Percentiles rank a stretch among this genome's conserved stretches.
phyloP scores from a whole-genome alignment of 2,329 filamentous ascomycete species.

The Sarocladiaceae sp. region DNA sequence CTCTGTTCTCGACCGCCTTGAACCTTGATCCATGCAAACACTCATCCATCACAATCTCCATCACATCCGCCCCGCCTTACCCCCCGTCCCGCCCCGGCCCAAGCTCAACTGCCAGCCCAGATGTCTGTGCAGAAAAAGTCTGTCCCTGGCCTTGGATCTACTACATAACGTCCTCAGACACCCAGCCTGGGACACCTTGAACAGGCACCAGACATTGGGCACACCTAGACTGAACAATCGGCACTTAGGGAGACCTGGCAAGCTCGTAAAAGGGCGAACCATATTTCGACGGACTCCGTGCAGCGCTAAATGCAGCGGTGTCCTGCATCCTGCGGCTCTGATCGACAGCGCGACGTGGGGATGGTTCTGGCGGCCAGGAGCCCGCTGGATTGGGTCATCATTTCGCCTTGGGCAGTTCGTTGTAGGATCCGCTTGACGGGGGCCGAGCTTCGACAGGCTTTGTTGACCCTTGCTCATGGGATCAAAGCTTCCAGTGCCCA shows the following conservation, averaged over 20 bases:
- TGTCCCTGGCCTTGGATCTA: constrained; percentile 1
- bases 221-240: no score
- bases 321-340: constrained; percentile 3
- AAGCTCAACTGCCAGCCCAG: constrained; percentile 6
- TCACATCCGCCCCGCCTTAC: neutral
- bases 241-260: no score
- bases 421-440: neutral
- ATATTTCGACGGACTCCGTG: neutral
- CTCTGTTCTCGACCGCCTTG: neutral
- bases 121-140: constrained; percentile 7
- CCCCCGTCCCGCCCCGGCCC: neutral
- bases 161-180: neutral
- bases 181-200: neutral
- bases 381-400: constrained; percentile 8
- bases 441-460: neutral
- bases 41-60: constrained; percentile 3
- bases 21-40: constrained; percentile 4
- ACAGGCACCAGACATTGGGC: neutral
- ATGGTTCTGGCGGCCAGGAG: neutral
- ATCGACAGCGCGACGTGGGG: constrained; percentile 1
- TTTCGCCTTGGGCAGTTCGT: constrained; percentile 5
- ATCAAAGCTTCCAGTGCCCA: neutral
- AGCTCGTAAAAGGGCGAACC: no score
- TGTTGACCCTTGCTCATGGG: neutral
- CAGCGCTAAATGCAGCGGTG: no score